Conservation (phyloP, 768 basidiomycete species). For the Cyathus striatus region DNA sequence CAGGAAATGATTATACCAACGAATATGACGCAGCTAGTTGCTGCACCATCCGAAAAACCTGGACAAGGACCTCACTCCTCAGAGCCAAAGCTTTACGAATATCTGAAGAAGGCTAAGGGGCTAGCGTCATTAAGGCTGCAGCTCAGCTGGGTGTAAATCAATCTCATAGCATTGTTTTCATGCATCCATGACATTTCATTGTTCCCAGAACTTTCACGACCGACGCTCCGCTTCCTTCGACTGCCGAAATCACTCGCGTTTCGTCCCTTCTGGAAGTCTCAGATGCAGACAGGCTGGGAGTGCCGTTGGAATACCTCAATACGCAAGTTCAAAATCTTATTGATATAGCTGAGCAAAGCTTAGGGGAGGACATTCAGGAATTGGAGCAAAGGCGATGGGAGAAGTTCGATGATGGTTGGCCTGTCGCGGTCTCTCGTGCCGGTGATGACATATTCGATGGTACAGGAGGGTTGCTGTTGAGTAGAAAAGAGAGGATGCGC, state of each 20-base stretch:
- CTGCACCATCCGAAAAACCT: neutral
- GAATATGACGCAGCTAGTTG: constrained; percentile 18
- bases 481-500: neutral
- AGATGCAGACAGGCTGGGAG: neutral
- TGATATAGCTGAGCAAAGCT: neutral
- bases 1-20: constrained; percentile 24
- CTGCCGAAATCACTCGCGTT: constrained; percentile 24
- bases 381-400: neutral
- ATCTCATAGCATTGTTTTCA: neutral
- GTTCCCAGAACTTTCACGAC: constrained; percentile 44
- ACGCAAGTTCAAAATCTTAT: neutral
- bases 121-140: constrained; percentile 52
- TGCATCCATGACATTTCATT: constrained; percentile 1
- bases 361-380: neutral
- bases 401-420: constrained; percentile 7
- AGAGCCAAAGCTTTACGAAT: constrained; percentile 14
- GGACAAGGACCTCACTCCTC: constrained; percentile 10
- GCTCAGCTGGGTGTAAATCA: constrained; percentile 62
- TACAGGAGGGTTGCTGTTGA: neutral
- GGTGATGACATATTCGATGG: neutral
- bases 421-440: neutral
- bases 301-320: neutral
- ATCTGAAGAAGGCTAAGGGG: constrained; percentile 54
- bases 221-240: constrained; percentile 27
- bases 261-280: constrained; percentile 10